Evolutionary conservation across 2,329 filamentous ascomycete species (phyloP).

Genomic region (Septoria linicola): DNA sequence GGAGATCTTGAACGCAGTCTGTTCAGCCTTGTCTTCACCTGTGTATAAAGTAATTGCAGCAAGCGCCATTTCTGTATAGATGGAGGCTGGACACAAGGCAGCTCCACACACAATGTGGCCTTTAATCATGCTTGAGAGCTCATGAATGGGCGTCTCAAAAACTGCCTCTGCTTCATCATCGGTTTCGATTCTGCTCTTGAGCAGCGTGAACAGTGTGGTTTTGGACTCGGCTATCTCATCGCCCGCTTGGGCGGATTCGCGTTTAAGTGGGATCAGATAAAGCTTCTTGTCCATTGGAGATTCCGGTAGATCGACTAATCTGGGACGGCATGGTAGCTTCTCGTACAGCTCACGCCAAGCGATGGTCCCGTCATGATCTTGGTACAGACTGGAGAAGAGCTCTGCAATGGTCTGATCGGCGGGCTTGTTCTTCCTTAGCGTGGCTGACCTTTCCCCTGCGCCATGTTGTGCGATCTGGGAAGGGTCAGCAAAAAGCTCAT

Average conservation of each 20-base stretch:
- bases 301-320: conserved; percentile 1
- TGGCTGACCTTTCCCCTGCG: neutral
- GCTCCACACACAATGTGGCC: conserved; percentile 19
- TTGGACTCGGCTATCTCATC: neutral
- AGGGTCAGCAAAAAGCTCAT: neutral
- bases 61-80: conserved; percentile 21
- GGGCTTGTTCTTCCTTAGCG: conserved; percentile 5
- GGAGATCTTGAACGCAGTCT: conserved; percentile 7
- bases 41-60: conserved; percentile 5
- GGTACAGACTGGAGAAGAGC: conserved; percentile 3
- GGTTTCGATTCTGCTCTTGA: neutral
- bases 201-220: neutral
- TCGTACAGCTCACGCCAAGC: conserved; percentile 7
- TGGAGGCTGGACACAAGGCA: conserved; percentile 19
- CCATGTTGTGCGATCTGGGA: conserved; percentile 3
- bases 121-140: conserved; percentile 8
- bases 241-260: neutral
- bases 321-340: neutral
- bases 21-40: neutral
- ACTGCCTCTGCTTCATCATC: neutral
- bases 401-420: conserved; percentile 5
- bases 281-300: conserved; percentile 5
- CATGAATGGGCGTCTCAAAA: conserved; percentile 5
- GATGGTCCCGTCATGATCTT: neutral
- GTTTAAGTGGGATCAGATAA: conserved; percentile 3